Conservation (phyloP, 306 rosid genomes). For the Vigna unguiculata region DNA sequence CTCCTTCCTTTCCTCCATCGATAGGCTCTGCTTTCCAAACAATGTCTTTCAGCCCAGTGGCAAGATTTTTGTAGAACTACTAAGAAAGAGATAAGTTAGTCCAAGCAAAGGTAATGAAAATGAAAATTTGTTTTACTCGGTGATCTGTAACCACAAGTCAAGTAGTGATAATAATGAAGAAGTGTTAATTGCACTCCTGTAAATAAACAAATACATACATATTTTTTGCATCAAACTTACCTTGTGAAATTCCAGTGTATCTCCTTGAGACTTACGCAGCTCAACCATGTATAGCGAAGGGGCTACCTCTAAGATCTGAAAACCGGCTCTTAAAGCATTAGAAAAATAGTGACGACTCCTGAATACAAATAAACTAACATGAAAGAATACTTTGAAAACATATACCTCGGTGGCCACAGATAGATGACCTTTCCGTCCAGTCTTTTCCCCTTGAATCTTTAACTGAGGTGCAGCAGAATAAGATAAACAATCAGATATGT, state of each 20-base stretch:
- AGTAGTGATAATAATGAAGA: background rate
- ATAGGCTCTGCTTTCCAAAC: slow-evolving; percentile 87
- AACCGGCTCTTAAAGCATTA: slow-evolving; percentile 32
- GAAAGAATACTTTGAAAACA: slow-evolving; percentile 19
- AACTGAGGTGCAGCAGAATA: slow-evolving; percentile 55
- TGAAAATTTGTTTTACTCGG: background rate
- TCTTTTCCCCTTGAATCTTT: slow-evolving; percentile 88
- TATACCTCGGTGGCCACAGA: slow-evolving; percentile 89
- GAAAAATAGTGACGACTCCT: slow-evolving; percentile 13
- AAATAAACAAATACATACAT: background rate
- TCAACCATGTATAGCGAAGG: slow-evolving; percentile 94
- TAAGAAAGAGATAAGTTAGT: slow-evolving; percentile 41
- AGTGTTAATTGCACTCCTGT: background rate
- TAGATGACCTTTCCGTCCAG: slow-evolving; percentile 93
- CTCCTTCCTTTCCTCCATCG: slow-evolving; percentile 47
- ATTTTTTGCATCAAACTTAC: slow-evolving; percentile 46
- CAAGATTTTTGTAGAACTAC: slow-evolving; percentile 83
- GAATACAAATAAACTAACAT: slow-evolving; percentile 9
- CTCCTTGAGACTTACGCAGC: slow-evolving; percentile 89
- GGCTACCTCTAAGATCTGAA: slow-evolving; percentile 90
- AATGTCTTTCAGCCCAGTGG: slow-evolving; percentile 85
- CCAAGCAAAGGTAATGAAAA: slow-evolving; percentile 25
- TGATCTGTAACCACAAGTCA: slow-evolving; percentile 4
- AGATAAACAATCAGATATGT: slow-evolving; percentile 32
- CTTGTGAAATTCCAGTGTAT: slow-evolving; percentile 92